A percentile compares a stretch with the other conserved stretches of the same genome.
phyloP scores from a whole-genome alignment of 2,329 filamentous ascomycete genomes.

The Fusarium acutatum region DNA sequence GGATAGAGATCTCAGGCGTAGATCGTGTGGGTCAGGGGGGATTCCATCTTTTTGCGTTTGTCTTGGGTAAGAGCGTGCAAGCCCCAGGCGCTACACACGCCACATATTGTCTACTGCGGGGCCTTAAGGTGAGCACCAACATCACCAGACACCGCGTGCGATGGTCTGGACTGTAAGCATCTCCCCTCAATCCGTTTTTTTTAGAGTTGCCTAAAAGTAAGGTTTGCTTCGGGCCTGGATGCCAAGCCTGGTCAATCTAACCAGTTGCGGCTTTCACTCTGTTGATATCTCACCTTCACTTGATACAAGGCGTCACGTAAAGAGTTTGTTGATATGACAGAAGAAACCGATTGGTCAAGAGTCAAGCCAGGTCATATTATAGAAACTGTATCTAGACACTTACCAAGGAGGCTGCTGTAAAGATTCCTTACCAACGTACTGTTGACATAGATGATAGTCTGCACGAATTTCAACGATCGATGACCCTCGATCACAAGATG shows the following conservation, averaged over 20 bases:
- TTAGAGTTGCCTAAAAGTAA: slow-evolving; percentile 9
- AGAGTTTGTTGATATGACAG: background rate
- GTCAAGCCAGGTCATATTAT: background rate
- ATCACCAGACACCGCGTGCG: slow-evolving; percentile 14
- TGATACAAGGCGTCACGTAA: background rate
- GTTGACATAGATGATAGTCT: background rate
- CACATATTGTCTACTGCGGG: background rate
- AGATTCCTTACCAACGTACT: slow-evolving; percentile 8
- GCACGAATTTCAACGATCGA: background rate
- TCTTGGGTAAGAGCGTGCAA: slow-evolving; percentile 24
- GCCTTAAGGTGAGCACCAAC: background rate
- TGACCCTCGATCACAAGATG: background rate
- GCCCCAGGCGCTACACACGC: slow-evolving; percentile 20
- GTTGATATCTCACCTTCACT: background rate
- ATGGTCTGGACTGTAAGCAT: slow-evolving; percentile 5
- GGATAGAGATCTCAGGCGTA: slow-evolving; percentile 6
- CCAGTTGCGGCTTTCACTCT: slow-evolving; percentile 9
- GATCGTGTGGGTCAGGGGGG: background rate
- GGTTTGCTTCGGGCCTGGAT: slow-evolving; percentile 22
- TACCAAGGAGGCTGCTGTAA: background rate
- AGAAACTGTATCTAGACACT: slow-evolving; percentile 11
- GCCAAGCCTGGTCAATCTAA: slow-evolving; percentile 21
- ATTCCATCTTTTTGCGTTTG: slow-evolving; percentile 12
- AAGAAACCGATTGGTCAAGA: slow-evolving; percentile 2
- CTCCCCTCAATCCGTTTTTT: slow-evolving; percentile 2